Evolutionary conservation across 306 rosid species (phyloP).

Genomic region (Morella rubra): DNA sequence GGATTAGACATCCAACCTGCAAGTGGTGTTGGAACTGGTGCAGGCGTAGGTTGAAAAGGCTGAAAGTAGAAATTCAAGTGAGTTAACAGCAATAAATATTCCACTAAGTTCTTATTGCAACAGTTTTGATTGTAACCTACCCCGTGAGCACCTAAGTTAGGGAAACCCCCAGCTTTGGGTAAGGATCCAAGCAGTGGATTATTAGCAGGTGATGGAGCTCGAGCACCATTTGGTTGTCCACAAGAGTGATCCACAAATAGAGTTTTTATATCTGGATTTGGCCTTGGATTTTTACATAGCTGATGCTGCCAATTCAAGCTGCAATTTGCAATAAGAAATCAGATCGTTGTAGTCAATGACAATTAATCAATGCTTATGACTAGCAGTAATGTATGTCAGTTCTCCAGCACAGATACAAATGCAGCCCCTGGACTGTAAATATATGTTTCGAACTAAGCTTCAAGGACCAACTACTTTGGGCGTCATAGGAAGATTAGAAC

Average conservation of each 20-base stretch:
- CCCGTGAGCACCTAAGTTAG: conserved; percentile 97
- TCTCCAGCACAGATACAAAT: conserved; percentile 2
- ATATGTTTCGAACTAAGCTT: neutral
- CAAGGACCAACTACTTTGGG: neutral
- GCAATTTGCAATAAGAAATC: conserved; percentile 36
- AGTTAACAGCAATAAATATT: conserved; percentile 10
- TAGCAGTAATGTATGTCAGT: neutral
- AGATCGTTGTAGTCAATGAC: neutral
- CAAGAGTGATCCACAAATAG: conserved; percentile 98
- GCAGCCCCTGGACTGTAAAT: conserved; percentile 1
- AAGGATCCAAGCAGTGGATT: conserved; percentile 83
- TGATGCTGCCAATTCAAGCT: conserved; percentile 99
- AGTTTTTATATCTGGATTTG: conserved; percentile 98
- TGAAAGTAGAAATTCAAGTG: conserved; percentile 36
- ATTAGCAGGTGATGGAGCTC: conserved; percentile 97
- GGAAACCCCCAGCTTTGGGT: conserved; percentile 94
- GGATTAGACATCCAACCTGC: conserved; percentile 99
- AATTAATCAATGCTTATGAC: neutral
- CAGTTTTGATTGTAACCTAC: conserved; percentile 45
- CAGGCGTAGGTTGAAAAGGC: conserved; percentile 92
- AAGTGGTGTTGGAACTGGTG: conserved; percentile 79
- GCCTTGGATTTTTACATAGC: conserved; percentile 95
- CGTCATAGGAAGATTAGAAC: neutral
- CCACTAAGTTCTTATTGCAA: conserved; percentile 18
- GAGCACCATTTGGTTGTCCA: conserved; percentile 95